These are phyloP conservation scores for Leccinellum rugosiceps DNA, from an alignment of 768 basidiomycete species.

Conservation along the genomic window DNA sequence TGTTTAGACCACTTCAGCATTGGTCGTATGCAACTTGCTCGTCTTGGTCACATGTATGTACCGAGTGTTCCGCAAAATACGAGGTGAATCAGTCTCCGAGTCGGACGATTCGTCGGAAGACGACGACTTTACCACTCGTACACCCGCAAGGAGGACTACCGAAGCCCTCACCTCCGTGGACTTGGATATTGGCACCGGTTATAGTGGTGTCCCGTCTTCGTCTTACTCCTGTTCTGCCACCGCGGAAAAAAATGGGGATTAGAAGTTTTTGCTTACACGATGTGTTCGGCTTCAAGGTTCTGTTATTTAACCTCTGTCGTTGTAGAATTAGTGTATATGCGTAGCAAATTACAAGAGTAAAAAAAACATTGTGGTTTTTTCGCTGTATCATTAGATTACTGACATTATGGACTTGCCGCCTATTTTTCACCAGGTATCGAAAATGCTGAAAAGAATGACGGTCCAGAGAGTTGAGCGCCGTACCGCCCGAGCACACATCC, in stretches of 20 bases:
- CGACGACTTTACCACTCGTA: constrained; percentile 12
- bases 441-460: too few species aligned
- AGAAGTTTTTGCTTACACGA: not conserved
- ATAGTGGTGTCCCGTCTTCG: not conserved
- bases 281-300: too few species aligned
- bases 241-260: not conserved
- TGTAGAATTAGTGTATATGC: too few species aligned
- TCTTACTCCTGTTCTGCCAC: not conserved
- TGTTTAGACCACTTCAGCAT: not conserved
- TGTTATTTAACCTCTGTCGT: too few species aligned
- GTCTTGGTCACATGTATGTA: constrained; percentile 14
- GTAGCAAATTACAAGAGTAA: too few species aligned
- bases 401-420: too few species aligned
- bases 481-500: too few species aligned
- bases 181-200: not conserved
- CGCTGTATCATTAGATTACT: too few species aligned
- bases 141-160: not conserved
- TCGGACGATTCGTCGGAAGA: not conserved
- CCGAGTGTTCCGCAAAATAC: not conserved
- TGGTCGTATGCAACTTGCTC: constrained; percentile 15
- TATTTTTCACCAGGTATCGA: too few species aligned
- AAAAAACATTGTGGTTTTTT: too few species aligned
- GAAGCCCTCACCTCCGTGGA: constrained; percentile 8
- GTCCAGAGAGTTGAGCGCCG: too few species aligned
- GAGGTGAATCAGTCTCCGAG: not conserved